phyloP scores from a whole-genome alignment of 2,329 filamentous ascomycete genomes.

The Verticillium nubilum region DNA sequence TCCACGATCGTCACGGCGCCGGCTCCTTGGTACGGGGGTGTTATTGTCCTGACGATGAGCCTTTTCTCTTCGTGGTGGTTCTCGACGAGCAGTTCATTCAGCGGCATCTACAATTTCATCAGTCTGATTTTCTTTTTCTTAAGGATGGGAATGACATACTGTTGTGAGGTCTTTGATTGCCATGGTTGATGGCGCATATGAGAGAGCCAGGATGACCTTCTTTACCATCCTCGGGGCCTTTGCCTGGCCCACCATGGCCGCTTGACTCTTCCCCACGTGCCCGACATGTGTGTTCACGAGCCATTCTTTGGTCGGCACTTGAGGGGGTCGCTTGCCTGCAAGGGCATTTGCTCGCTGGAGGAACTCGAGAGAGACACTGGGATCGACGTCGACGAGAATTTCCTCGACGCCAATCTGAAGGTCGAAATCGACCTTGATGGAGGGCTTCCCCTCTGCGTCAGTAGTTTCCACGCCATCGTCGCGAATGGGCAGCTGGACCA shows the following conservation, averaged over 20 bases:
- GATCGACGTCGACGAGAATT: conserved; percentile 15
- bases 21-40: conserved; percentile 24
- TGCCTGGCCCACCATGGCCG: background rate
- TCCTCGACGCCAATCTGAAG: conserved; percentile 15
- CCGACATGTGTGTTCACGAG: conserved; percentile 14
- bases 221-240: conserved; percentile 17
- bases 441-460: background rate
- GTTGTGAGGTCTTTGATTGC: conserved; percentile 6
- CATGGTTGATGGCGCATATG: conserved; percentile 14
- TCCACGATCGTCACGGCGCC: conserved; percentile 28
- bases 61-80: conserved; percentile 26
- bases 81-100: conserved; percentile 23
- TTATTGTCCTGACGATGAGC: conserved; percentile 23
- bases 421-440: conserved; percentile 8
- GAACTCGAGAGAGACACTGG: conserved; percentile 14
- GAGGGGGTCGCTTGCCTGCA: conserved; percentile 13
- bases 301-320: conserved; percentile 4
- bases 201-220: conserved; percentile 15
- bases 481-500: background rate
- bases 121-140: too few relatives aligned
- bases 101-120: conserved; percentile 18
- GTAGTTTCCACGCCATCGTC: background rate
- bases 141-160: too few relatives aligned
- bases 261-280: background rate
- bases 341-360: conserved; percentile 13